phyloP scores from a whole-genome alignment of 2,329 filamentous ascomycete species.

The Sporothrix inflata region DNA sequence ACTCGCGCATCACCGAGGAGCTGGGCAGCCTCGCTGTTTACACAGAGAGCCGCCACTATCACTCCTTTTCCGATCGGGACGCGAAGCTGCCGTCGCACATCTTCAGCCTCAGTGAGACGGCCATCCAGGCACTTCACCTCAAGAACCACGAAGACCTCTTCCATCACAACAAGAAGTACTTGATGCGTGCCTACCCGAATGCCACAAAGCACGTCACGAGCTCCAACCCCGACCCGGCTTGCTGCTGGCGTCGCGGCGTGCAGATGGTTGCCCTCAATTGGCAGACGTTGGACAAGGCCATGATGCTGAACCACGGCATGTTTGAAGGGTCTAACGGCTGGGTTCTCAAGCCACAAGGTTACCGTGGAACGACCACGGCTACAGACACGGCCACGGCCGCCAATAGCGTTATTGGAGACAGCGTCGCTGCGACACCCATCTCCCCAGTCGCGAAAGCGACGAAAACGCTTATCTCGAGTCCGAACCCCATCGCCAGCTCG shows the following conservation, averaged over 20 bases:
- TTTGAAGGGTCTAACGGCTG: slow-evolving; percentile 84
- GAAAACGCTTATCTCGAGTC: neutral
- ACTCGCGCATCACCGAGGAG: slow-evolving; percentile 63
- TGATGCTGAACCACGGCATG: slow-evolving; percentile 98
- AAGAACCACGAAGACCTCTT: slow-evolving; percentile 77
- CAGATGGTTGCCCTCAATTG: slow-evolving; percentile 99
- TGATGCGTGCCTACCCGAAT: slow-evolving; percentile 92
- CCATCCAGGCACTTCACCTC: slow-evolving; percentile 61
- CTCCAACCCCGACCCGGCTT: slow-evolving; percentile 91
- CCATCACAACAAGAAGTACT: slow-evolving; percentile 80
- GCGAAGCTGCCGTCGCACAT: slow-evolving; percentile 68
- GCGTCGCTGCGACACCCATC: slow-evolving; percentile 29
- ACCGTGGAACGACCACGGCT: slow-evolving; percentile 51
- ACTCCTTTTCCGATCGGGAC: slow-evolving; percentile 67
- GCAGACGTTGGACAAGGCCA: slow-evolving; percentile 91
- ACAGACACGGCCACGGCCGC: slow-evolving; percentile 38
- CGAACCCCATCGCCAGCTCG: neutral
- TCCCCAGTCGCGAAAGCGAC: neutral
- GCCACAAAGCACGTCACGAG: slow-evolving; percentile 73
- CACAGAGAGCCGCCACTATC: slow-evolving; percentile 82
- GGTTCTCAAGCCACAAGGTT: slow-evolving; percentile 80
- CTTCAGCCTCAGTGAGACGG: slow-evolving; percentile 86
- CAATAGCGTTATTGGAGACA: slow-evolving; percentile 42
- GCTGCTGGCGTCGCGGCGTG: slow-evolving; percentile 89
- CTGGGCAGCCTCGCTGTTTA: slow-evolving; percentile 81